Evolutionary conservation across 305 asterid species (phyloP).

Genomic region (Coffea humblotiana): DNA sequence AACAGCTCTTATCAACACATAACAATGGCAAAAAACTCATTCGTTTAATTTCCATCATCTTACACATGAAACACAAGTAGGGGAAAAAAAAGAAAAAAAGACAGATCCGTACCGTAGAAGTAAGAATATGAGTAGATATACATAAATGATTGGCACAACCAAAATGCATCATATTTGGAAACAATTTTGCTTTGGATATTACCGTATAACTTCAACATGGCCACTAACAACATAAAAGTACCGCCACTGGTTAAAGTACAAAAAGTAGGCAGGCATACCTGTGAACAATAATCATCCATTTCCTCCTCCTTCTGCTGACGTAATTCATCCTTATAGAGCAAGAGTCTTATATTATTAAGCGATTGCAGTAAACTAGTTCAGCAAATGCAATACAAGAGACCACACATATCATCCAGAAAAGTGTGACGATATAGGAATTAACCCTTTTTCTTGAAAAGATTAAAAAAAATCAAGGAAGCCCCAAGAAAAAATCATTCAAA

Average conservation of each 20-base stretch:
- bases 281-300: constrained; percentile 98
- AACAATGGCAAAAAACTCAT: background rate
- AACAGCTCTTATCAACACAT: background rate
- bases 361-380: background rate
- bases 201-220: background rate
- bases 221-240: background rate
- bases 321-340: constrained; percentile 69
- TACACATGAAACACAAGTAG: no score
- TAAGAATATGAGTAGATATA: background rate
- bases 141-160: background rate
- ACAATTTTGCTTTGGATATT: background rate
- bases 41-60: background rate
- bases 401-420: background rate
- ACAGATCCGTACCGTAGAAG: no score
- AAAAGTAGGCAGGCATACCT: constrained; percentile 46
- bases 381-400: background rate
- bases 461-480: background rate
- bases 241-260: constrained; percentile 2
- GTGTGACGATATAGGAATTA: background rate
- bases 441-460: background rate
- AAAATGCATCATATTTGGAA: background rate
- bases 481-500: background rate
- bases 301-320: constrained; percentile 93
- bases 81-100: no score
- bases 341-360: constrained; percentile 5